Percentiles rank a stretch among this genome's conserved stretches.
Conservation (phyloP, 2,329 filamentous ascomycete species). For the Teratosphaeria zuluensis region DNA sequence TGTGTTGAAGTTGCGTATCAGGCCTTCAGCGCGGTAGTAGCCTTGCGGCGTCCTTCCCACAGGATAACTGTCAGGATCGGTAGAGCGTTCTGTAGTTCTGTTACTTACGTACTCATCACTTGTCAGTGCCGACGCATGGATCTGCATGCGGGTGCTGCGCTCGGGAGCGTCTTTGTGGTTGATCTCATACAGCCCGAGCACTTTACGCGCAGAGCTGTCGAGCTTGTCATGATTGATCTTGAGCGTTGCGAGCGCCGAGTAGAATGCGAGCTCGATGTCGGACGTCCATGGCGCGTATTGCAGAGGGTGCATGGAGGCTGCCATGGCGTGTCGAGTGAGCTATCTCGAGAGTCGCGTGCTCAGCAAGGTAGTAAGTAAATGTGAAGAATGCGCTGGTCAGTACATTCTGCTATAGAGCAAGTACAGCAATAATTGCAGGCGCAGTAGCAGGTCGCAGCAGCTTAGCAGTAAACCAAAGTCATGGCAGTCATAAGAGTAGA, state of each 20-base stretch:
- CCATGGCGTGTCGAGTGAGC: constrained; percentile 2
- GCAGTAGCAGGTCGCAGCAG: not conserved
- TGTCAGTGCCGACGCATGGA: constrained; percentile 76
- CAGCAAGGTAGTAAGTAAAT: not conserved
- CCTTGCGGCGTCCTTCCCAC: constrained; percentile 54
- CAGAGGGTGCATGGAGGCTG: constrained; percentile 29
- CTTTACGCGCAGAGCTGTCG: constrained; percentile 78
- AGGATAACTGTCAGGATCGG: not conserved
- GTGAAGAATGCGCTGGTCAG: not conserved
- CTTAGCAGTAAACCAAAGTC: not conserved
- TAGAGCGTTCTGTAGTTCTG: not conserved
- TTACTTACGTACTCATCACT: constrained; percentile 60
- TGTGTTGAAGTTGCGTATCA: constrained; percentile 93
- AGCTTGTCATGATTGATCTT: constrained; percentile 98
- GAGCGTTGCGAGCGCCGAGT: constrained; percentile 77
- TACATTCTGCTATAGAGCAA: not conserved
- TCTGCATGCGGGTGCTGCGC: constrained; percentile 78
- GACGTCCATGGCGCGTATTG: constrained; percentile 86
- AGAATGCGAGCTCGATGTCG: constrained; percentile 92
- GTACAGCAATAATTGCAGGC: not conserved
- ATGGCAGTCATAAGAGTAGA: not conserved
- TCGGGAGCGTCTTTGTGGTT: constrained; percentile 60
- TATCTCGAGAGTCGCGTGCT: not conserved
- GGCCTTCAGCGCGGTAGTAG: constrained; percentile 76
- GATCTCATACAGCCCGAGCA: constrained; percentile 84